These are phyloP conservation scores for Linderniella brevidens DNA, from an alignment of 257 asterid genomes.

Conservation along the genomic window DNA sequence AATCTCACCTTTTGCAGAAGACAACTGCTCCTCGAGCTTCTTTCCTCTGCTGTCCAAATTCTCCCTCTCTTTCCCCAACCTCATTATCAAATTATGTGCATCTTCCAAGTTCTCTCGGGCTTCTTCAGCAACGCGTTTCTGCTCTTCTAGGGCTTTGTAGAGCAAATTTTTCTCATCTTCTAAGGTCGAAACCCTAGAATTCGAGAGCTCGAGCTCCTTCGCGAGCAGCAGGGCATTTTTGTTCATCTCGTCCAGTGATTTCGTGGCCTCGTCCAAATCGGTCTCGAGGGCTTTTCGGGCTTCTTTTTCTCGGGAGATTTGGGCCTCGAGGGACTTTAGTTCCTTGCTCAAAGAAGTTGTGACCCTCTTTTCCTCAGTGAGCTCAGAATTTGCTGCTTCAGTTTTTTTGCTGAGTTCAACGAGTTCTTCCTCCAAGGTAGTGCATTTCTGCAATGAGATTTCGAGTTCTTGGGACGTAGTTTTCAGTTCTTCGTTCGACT, in stretches of 20 bases:
- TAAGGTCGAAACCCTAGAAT: slow-evolving; percentile 26
- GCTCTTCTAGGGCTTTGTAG: slow-evolving; percentile 37
- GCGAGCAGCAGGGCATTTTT: slow-evolving; percentile 22
- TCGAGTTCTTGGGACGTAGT: slow-evolving; percentile 27
- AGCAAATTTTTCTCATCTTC: slow-evolving; percentile 48
- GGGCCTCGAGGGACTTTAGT: slow-evolving; percentile 27
- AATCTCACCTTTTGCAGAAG: slow-evolving; percentile 80
- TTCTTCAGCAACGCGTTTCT: slow-evolving; percentile 31
- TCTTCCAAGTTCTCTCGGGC: slow-evolving; percentile 69
- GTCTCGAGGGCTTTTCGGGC: slow-evolving; percentile 31
- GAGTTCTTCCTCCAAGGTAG: slow-evolving; percentile 40
- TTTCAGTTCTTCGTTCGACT: slow-evolving; percentile 33
- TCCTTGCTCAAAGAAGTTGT: slow-evolving; percentile 29
- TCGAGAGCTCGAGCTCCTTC: slow-evolving; percentile 39
- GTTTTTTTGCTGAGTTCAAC: slow-evolving; percentile 25
- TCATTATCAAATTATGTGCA: slow-evolving; percentile 39
- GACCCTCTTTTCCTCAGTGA: slow-evolving; percentile 30
- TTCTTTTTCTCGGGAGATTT: slow-evolving; percentile 26
- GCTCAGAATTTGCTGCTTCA: slow-evolving; percentile 23
- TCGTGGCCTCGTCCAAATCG: slow-evolving; percentile 38
- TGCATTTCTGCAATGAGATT: slow-evolving; percentile 20
- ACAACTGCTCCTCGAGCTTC: slow-evolving; percentile 59
- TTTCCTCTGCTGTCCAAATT: slow-evolving; percentile 33
- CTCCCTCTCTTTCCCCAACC: slow-evolving; percentile 55
- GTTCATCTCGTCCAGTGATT: slow-evolving; percentile 46